A percentile compares a stretch with the other conserved stretches of the same genome.
phyloP scores from a whole-genome alignment of 2,329 filamentous ascomycete species.

The Sporothrix humicola region DNA sequence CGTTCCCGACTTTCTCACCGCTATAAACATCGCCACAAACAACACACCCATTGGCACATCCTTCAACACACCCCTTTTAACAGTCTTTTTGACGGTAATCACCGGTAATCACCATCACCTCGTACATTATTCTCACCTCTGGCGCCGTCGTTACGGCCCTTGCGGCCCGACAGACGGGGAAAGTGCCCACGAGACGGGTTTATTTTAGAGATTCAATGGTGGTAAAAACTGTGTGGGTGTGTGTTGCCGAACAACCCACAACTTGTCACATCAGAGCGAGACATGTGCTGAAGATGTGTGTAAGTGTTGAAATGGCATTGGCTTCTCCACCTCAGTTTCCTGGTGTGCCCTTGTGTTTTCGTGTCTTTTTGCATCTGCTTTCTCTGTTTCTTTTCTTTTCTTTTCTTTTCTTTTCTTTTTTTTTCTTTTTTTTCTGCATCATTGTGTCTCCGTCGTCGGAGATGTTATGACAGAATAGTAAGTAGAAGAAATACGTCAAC shows the following conservation, averaged over 20 bases:
- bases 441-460: background rate
- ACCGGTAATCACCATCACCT: background rate
- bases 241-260: background rate
- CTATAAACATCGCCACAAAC: slow-evolving; percentile 15
- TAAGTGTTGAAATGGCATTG: too few relatives aligned
- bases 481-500: slow-evolving; percentile 9
- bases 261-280: background rate
- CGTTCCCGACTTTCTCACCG: slow-evolving; percentile 1
- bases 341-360: background rate
- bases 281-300: background rate
- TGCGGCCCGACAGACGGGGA: slow-evolving; percentile 22
- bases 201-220: background rate
- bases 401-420: background rate
- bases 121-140: background rate
- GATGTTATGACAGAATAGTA: background rate
- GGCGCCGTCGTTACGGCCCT: slow-evolving; percentile 15
- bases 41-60: background rate
- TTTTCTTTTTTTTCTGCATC: background rate
- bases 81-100: too few relatives aligned
- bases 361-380: background rate
- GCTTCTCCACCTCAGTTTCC: background rate
- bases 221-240: background rate
- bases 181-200: background rate
- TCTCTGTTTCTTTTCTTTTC: background rate
- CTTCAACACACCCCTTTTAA: background rate